Base-by-base conservation (phyloP, 2,329 filamentous ascomycete species). In the Trichothecium roseum region DNA sequence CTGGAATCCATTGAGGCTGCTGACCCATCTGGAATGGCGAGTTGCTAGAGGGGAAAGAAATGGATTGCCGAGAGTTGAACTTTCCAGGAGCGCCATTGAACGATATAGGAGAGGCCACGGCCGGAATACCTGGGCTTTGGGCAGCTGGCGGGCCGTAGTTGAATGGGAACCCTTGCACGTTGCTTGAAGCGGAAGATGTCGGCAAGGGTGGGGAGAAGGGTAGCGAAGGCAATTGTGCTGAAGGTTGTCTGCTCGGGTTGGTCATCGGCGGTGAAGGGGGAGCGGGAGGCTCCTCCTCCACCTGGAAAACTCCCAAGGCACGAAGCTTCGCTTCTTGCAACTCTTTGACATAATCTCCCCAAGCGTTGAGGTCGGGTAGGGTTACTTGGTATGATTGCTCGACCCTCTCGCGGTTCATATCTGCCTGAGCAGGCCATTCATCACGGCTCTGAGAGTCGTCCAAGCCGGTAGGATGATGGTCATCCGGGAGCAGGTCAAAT, bases 301-400 rank as follows among this genome's bases (percentile, higher is more conserved):
- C 84, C 41, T 84, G 70, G 14, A 78, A 87, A 10, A 96, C 91
- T 44, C 91, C 91, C 37, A 98, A 69, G 34, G 89, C 88, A 41
- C 87, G 79, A 35, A 98, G 68, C 61, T 95, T 98, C 41, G 89
- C 86, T 62, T 98, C 91, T 46, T 84, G 78, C 26, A 96, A 65
- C 45, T 82, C 80, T 37, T 82, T 74, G 39, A 88, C 82, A 56
- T 96, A 94, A 18, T 77, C 68, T 50, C 85, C 81, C 73, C 73
- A 78, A 1, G 71, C 66, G 53, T 79, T 77, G 42, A 81, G 60
- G 49, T 85, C 81, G 2, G 84, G 82, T 40, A 91, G 67, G 17
- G 69, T 69, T 26, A 91, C 79, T 36, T 65, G 68, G 50, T 67
- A 81, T n/a, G 55, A 56, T 5, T 61, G 58, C 31, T 67, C 53